phyloP scores from a whole-genome alignment of 208 protist genomes.

The Trypanosoma mega region DNA sequence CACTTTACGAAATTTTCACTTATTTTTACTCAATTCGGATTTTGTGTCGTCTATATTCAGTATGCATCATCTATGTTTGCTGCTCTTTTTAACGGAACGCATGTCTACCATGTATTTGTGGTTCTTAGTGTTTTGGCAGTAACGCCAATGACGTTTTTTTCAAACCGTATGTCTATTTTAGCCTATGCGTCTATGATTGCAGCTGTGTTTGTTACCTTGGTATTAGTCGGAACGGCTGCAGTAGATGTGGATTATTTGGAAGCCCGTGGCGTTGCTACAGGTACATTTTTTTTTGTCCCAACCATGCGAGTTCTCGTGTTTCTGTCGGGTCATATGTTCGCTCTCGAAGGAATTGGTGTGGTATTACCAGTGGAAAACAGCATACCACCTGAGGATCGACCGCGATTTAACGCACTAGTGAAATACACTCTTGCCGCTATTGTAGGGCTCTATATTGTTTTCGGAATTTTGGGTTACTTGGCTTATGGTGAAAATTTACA shows the following conservation, averaged over 20 bases:
- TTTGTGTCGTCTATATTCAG: slow-evolving; percentile 83
- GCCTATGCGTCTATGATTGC: slow-evolving; percentile 68
- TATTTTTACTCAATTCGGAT: slow-evolving; percentile 86
- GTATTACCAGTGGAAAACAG: slow-evolving; percentile 83
- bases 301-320: slow-evolving; percentile 59
- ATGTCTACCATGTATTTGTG: slow-evolving; percentile 52
- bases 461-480: slow-evolving; percentile 70
- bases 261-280: slow-evolving; percentile 37
- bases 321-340: slow-evolving; percentile 78
- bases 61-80: slow-evolving; percentile 78
- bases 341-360: slow-evolving; percentile 72
- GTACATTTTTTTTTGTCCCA: slow-evolving; percentile 30
- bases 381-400: slow-evolving; percentile 42
- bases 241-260: slow-evolving; percentile 45
- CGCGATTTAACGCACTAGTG: slow-evolving; percentile 40
- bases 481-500: slow-evolving; percentile 63
- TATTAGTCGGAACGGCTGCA: slow-evolving; percentile 53
- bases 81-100: slow-evolving; percentile 27
- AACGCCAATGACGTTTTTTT: slow-evolving; percentile 74
- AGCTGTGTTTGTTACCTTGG: slow-evolving; percentile 46
- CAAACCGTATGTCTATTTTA: slow-evolving; percentile 50
- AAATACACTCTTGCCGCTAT: slow-evolving; percentile 56
- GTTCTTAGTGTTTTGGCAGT: slow-evolving; percentile 45
- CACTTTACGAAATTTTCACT: slow-evolving; percentile 67
- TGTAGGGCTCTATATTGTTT: slow-evolving; percentile 59